Evolutionary conservation across 2,329 filamentous ascomycete species (phyloP), one percentile per base, ranked within the genome.

Genomic region (Pleoardoris graminearum): DNA sequence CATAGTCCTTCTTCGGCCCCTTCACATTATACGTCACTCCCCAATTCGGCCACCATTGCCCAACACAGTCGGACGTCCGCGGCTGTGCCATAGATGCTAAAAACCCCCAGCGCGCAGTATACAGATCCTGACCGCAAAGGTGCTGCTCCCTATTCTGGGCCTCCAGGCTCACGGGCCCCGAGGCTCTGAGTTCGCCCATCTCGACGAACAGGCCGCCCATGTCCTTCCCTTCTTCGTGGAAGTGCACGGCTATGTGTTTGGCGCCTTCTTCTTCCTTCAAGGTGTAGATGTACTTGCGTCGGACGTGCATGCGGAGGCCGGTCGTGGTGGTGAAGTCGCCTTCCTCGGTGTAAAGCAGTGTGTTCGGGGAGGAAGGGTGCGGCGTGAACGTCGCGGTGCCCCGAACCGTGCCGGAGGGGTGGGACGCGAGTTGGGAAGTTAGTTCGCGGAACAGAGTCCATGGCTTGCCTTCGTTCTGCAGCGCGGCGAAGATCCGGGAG

Each of bases 201-300:
- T 88, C 82, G 58, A 92, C 87, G 66, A 93, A 93, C 17, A 92
- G 73, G 51, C 90, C 90, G 62, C 91, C 89, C 82, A 30, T 37
- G 1, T 22, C 43, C 0, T 48, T 39, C 0, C 52, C 61, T 17
- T 65, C 61, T 33, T 61, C 53, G 48, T 59, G 58, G 44, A 67
- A 66, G 6, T 50, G 47, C 3, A 62, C 48, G 1, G 48, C 37
- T 2, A 59, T 57, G 19, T 51, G 50, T n/a, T 22, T 30, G 5
- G 17, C 11, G 7, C 35, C 1, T 4, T 6, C n/a, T 11, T 25
- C n/a, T 4, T 22, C 10, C 12, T 82, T 76, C 55, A 90, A 89
- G 0, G 87, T 80, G 78, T 88, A 91, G 1, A 90, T 79, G 62
- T 92, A 92, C 12, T 86, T 81, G 29, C 85, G 76, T n/a, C 79